Conservation (phyloP, 495 filamentous ascomycete species). For the Podospora sp. region DNA sequence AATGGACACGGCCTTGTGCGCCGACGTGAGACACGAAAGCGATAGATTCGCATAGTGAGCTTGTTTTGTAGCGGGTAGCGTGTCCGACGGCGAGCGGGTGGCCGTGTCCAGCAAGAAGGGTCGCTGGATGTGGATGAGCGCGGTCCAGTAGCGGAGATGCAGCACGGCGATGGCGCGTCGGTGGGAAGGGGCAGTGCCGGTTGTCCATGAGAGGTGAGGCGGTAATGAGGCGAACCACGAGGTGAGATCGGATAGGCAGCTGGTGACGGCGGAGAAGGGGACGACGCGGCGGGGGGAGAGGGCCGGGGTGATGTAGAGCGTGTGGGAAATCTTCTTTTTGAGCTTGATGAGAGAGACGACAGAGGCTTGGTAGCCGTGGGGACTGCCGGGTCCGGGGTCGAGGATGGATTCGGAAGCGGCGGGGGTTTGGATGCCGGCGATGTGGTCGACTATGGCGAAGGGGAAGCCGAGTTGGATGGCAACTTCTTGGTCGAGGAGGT, state of each 20-base stretch:
- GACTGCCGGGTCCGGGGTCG: conserved; percentile 8
- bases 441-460: conserved; percentile 18
- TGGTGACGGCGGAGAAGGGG: conserved; percentile 14
- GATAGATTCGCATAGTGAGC: conserved; percentile 4
- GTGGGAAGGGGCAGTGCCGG: conserved; percentile 1
- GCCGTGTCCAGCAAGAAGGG: conserved; percentile 17
- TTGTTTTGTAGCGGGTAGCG: neutral
- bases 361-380: conserved; percentile 12
- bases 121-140: conserved; percentile 12
- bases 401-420: neutral
- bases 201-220: conserved; percentile 8
- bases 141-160: conserved; percentile 16
- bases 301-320: conserved; percentile 9
- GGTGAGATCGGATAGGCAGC: neutral
- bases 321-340: conserved; percentile 15
- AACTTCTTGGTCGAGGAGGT: conserved; percentile 21
- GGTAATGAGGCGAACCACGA: conserved; percentile 10
- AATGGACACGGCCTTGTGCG: conserved; percentile 12
- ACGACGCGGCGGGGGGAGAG: neutral
- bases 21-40: conserved; percentile 1
- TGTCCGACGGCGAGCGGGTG: neutral
- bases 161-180: conserved; percentile 15
- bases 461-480: conserved; percentile 17
- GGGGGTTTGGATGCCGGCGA: conserved; percentile 12
- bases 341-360: conserved; percentile 11